Evolutionary conservation across 2,329 filamentous ascomycete genomes (phyloP), one percentile per base, ranked within the genome.

Genomic region (Scedosporium aurantiacum): DNA sequence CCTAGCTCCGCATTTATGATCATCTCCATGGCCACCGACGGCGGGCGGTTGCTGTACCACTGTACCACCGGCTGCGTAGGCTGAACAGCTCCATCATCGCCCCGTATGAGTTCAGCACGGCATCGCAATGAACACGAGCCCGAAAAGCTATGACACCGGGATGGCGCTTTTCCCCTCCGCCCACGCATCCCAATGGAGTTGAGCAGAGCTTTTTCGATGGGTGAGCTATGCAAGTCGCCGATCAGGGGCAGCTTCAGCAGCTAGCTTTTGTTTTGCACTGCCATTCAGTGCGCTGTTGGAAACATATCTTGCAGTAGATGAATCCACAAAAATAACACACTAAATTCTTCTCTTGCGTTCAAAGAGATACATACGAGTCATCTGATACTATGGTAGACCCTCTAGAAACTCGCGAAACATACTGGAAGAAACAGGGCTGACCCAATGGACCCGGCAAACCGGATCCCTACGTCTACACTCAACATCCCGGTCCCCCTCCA

Each of bases 21-120:
- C 66, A 68, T 68, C 45, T 67, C 66, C 62, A 68, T 64, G 32
- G 55, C 65, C n/a, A 62, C 59, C n/a, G 67, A 68, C 45, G 59
- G 58, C 18, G 63, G 64, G 1, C 65, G 57, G 61, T 68, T 66
- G 56, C 65, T 66, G 32, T 66, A 66, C 63, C 62, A 65, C n/a
- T n/a, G n/a, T n/a, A n/a, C n/a, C n/a, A n/a, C 40, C 62, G 62
- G 41, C 66, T 67, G 16, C 65, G 63, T n/a, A 60, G 65, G 14
- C 63, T 65, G 52, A 66, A 62, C 1, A 68, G 63, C 61, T 67
- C 66, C 1, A 64, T 66, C 0, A 60, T 61, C 5, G 65, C 65
- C n/a, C 66, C 61, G 8, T 57, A 54, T 5, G 65, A 64, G 57
- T 66, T 66, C 54, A 66, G 60, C 25, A 68, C 47, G n/a, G n/a